Conservation (phyloP, 495 filamentous ascomycete species). For the Daldinia concentrica region DNA sequence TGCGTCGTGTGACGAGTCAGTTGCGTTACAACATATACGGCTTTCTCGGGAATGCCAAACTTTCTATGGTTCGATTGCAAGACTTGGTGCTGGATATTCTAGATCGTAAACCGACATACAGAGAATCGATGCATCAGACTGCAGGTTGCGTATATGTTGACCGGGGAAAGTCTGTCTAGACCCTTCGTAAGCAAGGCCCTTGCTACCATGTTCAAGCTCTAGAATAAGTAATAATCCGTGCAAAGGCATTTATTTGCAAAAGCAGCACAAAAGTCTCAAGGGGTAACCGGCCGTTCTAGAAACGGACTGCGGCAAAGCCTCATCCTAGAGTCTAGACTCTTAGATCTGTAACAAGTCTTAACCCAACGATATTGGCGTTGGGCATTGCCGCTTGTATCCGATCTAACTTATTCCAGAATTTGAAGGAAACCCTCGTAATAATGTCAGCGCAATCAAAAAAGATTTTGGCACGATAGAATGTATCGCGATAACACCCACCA, state of each 20-base stretch:
- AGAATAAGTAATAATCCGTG: not conserved
- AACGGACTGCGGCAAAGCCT: not conserved
- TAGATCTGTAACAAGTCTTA: not conserved
- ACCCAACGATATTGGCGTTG: not conserved
- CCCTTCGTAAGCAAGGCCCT: constrained; percentile 4
- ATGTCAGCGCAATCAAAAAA: not conserved
- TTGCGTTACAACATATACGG: constrained; percentile 19
- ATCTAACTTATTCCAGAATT: not conserved
- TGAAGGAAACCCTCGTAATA: not conserved
- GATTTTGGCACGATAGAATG: not conserved
- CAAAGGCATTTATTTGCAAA: constrained; percentile 5
- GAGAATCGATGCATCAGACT: constrained; percentile 19
- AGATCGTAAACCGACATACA: constrained; percentile 36
- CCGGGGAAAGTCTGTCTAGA: constrained; percentile 4
- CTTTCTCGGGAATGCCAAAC: constrained; percentile 9
- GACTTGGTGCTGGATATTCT: constrained; percentile 16
- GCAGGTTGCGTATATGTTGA: constrained; percentile 4
- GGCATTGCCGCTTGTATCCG: not conserved
- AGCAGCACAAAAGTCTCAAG: not conserved
- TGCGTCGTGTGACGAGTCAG: constrained; percentile 21
- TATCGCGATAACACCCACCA: not conserved
- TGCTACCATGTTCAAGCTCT: not conserved
- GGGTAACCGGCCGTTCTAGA: not conserved
- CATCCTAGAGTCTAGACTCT: not conserved
- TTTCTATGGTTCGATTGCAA: constrained; percentile 37